Evolutionary conservation across 352 stramenopile species (phyloP).

Genomic region (Phytophthora constricta): DNA sequence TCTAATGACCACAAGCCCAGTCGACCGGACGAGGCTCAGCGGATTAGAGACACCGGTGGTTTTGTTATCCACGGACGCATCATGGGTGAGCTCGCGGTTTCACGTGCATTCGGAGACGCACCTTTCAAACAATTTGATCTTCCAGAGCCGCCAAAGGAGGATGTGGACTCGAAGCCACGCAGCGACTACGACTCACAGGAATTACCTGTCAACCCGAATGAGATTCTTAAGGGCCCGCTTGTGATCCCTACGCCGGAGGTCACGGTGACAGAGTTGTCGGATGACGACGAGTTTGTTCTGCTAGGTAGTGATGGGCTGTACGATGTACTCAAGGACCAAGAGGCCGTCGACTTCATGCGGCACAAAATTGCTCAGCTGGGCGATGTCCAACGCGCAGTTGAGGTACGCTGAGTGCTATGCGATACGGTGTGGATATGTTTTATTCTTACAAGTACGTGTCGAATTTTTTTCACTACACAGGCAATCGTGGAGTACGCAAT

Average conservation of each 20-base stretch:
- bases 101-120: slow-evolving; percentile 89
- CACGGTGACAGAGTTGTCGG: slow-evolving; percentile 71
- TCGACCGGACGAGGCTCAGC: slow-evolving; percentile 92
- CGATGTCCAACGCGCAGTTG: slow-evolving; percentile 80
- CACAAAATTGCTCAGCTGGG: slow-evolving; percentile 70
- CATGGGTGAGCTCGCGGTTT: slow-evolving; percentile 92
- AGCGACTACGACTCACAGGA: slow-evolving; percentile 84
- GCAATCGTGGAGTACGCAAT: slow-evolving; percentile 82
- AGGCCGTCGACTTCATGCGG: slow-evolving; percentile 79
- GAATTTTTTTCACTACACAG: slow-evolving; percentile 34
- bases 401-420: slow-evolving; percentile 69
- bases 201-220: slow-evolving; percentile 81
- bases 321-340: slow-evolving; percentile 86
- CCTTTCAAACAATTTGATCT: slow-evolving; percentile 96
- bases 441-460: no score
- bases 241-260: slow-evolving; percentile 85
- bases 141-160: slow-evolving; percentile 47
- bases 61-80: slow-evolving; percentile 93
- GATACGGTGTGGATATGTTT: no score
- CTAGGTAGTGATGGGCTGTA: slow-evolving; percentile 84
- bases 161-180: slow-evolving; percentile 52
- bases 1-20: slow-evolving; percentile 98
- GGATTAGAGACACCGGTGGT: slow-evolving; percentile 93
- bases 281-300: slow-evolving; percentile 83
- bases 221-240: slow-evolving; percentile 84